These are phyloP conservation scores for Colletotrichum cordylinicola DNA, from an alignment of 2,329 filamentous ascomycete genomes.

Conservation along the genomic window DNA sequence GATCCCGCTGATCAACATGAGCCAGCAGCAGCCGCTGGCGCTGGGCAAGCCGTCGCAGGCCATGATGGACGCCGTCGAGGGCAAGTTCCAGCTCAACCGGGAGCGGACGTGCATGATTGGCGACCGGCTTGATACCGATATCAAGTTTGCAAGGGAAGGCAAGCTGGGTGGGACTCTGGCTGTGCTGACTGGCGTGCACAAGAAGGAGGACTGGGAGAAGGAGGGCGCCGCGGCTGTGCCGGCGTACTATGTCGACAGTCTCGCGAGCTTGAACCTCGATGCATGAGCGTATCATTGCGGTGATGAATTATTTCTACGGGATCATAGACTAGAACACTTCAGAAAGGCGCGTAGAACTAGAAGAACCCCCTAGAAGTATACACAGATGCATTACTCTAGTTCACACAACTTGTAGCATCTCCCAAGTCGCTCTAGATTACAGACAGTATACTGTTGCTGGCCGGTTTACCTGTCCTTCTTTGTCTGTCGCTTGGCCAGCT, in stretches of 20 bases:
- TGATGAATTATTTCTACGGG: neutral
- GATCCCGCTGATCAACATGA: conserved; percentile 78
- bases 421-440: conserved; percentile 23
- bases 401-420: neutral
- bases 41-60: conserved; percentile 96
- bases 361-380: neutral
- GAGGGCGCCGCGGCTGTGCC: conserved; percentile 74
- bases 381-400: conserved; percentile 4
- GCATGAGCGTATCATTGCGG: neutral
- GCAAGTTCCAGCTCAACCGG: conserved; percentile 89
- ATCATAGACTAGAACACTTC: neutral
- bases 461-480: conserved; percentile 38
- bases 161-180: conserved; percentile 89
- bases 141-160: conserved; percentile 92
- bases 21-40: conserved; percentile 72
- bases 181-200: conserved; percentile 88
- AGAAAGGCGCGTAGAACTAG: neutral
- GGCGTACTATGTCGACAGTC: conserved; percentile 80
- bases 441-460: neutral
- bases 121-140: conserved; percentile 93
- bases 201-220: conserved; percentile 82
- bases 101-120: conserved; percentile 93
- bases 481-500: conserved; percentile 51
- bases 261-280: conserved; percentile 70
- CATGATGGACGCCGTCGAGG: conserved; percentile 99